Base-by-base conservation (phyloP, 164 flowering plant genomes). In the Tinospora cordifolia region DNA sequence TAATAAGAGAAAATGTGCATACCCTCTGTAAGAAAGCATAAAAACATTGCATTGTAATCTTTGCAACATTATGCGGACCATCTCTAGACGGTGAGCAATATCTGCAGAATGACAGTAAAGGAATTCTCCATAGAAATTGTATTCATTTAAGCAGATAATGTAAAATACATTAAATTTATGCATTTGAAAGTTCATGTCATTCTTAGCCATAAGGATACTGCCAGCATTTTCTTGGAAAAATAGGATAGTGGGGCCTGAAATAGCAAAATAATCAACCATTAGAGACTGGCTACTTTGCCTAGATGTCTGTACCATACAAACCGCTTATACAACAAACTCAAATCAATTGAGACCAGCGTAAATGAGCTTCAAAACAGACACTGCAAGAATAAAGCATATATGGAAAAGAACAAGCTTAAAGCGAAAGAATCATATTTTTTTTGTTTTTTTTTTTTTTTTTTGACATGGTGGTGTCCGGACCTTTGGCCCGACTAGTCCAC, bases 141-240 rank as follows among this genome's bases (percentile, higher is more conserved):
- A 62, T 41, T 39, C 62, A 71, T 59, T 68, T 40, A 44, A 38
- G 10, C 14, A 40, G 11, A 51, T 15, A 66, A 24, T 14, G 19
- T 62, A 30, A 26, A 6, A 30, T 65, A 59, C 25, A 47, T 15
- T 13, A 4, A 63, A 66, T 15, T 30, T 30, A 30, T 4, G 36
- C 36, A 30, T 30, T 57, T 27, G 54, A 69, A 21, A 15, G 25
- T 3, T n/a, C 7, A 75, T 39, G 34, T 24, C 72, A 67, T 15
- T 65, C 19, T 59, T 47, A 70, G 65, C 39, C 21, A 69, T 36
- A 38, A 88, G 97, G 99, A 94, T 95, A 95, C 99, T 95, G 77
- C 99, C 99, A 75, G 99, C 99, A 85, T 95, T 95, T 83, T 95
- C 99, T 79, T 95, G 99, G 83, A 95, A 95, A 75, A 92, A 92